A percentile compares a stretch with the other conserved stretches of the same genome.
Conservation (phyloP, 2,329 filamentous ascomycete genomes). For the Aspergillus tubingensis region DNA sequence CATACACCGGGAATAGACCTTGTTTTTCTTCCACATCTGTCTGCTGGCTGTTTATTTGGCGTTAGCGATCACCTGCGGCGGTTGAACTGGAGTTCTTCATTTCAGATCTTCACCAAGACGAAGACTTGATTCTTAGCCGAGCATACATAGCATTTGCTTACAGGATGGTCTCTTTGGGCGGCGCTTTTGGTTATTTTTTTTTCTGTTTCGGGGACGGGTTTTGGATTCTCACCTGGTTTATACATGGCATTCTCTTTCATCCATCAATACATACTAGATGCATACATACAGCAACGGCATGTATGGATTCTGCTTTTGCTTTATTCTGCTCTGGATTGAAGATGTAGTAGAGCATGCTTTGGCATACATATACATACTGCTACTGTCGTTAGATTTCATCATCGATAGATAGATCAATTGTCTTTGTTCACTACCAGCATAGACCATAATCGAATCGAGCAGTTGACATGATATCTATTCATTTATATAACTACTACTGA, state of each 20-base stretch:
- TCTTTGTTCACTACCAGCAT: too few relatives aligned
- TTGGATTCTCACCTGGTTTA: not conserved
- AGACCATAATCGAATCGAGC: too few relatives aligned
- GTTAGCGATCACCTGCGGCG: not conserved
- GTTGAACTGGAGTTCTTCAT: not conserved
- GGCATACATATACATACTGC: not conserved
- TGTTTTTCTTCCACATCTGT: not conserved
- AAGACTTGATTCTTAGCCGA: not conserved
- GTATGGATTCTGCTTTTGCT: not conserved
- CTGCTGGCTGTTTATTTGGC: slow-evolving; percentile 2
- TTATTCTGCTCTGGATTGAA: not conserved
- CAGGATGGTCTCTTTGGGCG: not conserved
- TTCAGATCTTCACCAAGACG: not conserved
- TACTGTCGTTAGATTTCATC: too few relatives aligned
- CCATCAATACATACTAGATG: not conserved
- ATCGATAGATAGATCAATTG: too few relatives aligned
- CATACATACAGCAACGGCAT: not conserved
- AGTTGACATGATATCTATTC: too few relatives aligned
- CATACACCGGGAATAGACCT: not conserved
- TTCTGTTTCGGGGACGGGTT: not conserved
- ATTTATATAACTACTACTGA: too few relatives aligned
- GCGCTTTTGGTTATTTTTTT: not conserved
- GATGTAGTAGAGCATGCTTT: not conserved
- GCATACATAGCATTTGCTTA: not conserved
- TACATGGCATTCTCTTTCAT: not conserved